Evolutionary conservation across 2,329 filamentous ascomycete species (phyloP).

Genomic region (Neonectria neomacrospora): DNA sequence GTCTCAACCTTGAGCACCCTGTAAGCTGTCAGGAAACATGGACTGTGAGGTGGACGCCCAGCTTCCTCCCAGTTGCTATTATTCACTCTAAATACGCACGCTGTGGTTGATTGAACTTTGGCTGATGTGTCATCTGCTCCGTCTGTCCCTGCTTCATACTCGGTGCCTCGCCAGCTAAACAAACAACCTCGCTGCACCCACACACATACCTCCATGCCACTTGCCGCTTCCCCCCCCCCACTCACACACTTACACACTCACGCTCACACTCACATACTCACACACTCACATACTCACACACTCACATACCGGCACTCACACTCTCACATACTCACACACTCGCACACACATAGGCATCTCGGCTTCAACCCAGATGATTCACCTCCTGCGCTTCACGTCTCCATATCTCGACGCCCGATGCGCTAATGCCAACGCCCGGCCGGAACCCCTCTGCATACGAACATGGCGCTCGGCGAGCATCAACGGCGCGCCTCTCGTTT

Average conservation of each 20-base stretch:
- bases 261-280: no score
- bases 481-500: conserved; percentile 12
- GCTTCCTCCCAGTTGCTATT: not conserved
- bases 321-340: no score
- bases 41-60: conserved; percentile 6
- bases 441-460: conserved; percentile 8
- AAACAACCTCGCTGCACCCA: conserved; percentile 2
- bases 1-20: conserved; percentile 28
- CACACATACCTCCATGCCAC: not conserved
- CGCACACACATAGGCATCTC: conserved; percentile 6
- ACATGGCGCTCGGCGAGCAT: not conserved
- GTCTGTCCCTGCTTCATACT: not conserved
- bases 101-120: not conserved
- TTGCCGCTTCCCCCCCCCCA: not conserved
- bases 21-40: conserved; percentile 10
- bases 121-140: not conserved
- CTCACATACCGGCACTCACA: no score
- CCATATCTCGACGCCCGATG: not conserved
- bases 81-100: not conserved
- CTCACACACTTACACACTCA: not conserved
- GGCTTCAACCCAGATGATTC: not conserved
- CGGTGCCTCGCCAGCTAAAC: not conserved
- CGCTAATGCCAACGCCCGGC: conserved; percentile 1
- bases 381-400: not conserved
- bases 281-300: not conserved